These are phyloP conservation scores for Kwoniella sp. DNA, from an alignment of 768 basidiomycete species.

Conservation along the genomic window DNA sequence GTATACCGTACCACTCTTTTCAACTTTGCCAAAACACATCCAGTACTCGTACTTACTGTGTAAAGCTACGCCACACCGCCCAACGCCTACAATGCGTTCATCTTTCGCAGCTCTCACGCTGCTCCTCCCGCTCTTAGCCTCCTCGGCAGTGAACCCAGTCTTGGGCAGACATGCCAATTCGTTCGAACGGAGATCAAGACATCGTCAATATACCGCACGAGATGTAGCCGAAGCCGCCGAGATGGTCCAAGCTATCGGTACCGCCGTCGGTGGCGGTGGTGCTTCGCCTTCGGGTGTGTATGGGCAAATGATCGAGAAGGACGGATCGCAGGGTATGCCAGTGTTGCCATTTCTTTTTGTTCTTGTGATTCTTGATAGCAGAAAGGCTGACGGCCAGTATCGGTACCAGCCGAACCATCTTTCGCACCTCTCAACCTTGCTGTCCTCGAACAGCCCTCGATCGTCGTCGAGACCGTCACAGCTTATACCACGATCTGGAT, in stretches of 20 bases:
- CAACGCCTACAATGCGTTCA: slow-evolving; percentile 1
- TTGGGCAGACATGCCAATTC: slow-evolving; percentile 8
- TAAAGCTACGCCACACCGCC: background rate
- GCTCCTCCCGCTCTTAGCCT: slow-evolving; percentile 4
- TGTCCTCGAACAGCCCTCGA: background rate
- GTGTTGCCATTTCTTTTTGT: too few relatives aligned
- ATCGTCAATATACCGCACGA: background rate
- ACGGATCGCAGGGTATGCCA: background rate
- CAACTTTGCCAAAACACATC: too few relatives aligned
- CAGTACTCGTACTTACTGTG: background rate
- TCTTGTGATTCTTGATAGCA: too few relatives aligned
- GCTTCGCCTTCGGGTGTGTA: background rate
- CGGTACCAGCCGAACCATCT: background rate
- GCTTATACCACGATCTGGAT: slow-evolving; percentile 4
- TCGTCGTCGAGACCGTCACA: slow-evolving; percentile 9
- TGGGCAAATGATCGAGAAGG: background rate
- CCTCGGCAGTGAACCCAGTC: background rate
- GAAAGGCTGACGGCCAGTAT: too few relatives aligned
- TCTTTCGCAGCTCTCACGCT: slow-evolving; percentile 1
- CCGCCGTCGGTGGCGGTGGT: background rate
- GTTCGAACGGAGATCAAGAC: slow-evolving; percentile 8
- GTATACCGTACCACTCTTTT: too few relatives aligned
- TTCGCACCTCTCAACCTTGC: background rate
- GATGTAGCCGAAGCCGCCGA: background rate
- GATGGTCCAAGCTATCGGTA: background rate